Percentiles rank a stretch among this genome's conserved stretches.
phyloP scores from a whole-genome alignment of 164 flowering plant species.

The Platanus orientalis region DNA sequence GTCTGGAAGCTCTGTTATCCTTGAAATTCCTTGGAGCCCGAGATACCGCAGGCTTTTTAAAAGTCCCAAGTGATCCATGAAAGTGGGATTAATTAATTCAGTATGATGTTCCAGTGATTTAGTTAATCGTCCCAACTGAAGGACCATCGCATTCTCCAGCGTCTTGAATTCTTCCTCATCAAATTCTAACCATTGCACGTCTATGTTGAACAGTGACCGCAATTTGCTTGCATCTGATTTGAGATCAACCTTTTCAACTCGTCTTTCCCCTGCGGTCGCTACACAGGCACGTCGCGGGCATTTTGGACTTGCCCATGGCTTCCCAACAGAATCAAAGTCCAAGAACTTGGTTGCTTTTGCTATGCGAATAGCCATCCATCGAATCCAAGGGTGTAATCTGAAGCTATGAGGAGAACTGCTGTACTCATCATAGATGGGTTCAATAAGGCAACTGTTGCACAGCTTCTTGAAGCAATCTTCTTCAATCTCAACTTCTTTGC shows the following conservation, averaged over 20 bases:
- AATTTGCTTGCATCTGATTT: not conserved
- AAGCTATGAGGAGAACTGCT: not conserved
- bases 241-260: not conserved
- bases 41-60: not conserved
- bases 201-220: not conserved
- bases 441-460: not conserved
- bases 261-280: not conserved
- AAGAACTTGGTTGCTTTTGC: slow-evolving; percentile 1
- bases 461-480: not conserved
- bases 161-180: not conserved
- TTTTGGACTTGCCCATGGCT: not conserved
- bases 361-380: not conserved
- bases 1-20: not conserved
- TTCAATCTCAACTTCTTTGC: not conserved
- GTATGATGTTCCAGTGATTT: not conserved
- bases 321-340: not conserved
- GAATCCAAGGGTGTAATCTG: slow-evolving; percentile 1
- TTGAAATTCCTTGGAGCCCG: not conserved
- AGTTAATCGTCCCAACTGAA: not conserved
- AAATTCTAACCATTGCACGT: not conserved
- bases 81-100: not conserved
- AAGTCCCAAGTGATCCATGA: not conserved
- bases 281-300: not conserved
- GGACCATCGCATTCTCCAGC: not conserved
- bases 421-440: not conserved